A percentile compares a stretch with the other conserved stretches of the same genome.
phyloP scores from a whole-genome alignment of 2,329 filamentous ascomycete genomes.

The Sclerotinia trifoliorum region DNA sequence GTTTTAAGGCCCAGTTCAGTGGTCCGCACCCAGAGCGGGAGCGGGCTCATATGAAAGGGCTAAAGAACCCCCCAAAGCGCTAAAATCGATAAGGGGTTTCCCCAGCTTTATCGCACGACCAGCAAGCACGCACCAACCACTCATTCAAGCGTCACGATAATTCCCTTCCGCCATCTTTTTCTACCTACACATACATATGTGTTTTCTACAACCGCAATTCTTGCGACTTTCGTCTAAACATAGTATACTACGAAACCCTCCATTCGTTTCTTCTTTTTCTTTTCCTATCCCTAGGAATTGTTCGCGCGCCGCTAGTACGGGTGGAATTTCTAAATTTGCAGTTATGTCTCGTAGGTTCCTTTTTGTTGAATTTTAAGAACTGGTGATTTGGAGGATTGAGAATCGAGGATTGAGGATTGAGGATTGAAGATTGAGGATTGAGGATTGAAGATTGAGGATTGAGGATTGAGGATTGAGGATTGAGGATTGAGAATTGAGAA shows the following conservation, averaged over 20 bases:
- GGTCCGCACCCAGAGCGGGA: neutral
- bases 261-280: no score
- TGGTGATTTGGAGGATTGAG: no score
- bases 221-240: conserved; percentile 7
- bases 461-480: no score
- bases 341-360: conserved; percentile 32
- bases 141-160: neutral
- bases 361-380: no score
- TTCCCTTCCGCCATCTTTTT: neutral
- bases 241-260: neutral
- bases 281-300: neutral
- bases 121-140: conserved; percentile 2
- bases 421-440: no score
- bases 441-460: no score
- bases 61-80: neutral
- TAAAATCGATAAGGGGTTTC: conserved; percentile 14
- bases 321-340: neutral
- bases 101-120: conserved; percentile 16
- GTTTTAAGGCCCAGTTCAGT: neutral
- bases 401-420: no score
- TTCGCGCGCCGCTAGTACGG: neutral
- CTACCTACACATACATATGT: conserved; percentile 16
- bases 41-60: neutral
- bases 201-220: conserved; percentile 15
- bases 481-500: no score